Evolutionary conservation across 805 yeast genomes (phyloP).

Genomic region (Ogataea methanolica): DNA sequence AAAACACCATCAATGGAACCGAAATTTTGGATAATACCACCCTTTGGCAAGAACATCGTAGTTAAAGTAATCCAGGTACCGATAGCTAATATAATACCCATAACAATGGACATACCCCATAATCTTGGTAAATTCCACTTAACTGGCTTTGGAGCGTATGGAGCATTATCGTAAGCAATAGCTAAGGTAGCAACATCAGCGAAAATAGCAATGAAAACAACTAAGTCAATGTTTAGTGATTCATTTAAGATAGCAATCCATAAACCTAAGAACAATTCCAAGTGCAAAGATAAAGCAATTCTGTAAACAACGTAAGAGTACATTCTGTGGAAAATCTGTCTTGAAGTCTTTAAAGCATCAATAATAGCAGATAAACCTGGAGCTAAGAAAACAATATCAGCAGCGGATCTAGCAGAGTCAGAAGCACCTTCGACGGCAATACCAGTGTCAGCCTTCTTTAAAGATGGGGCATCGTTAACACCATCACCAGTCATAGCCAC

Average conservation of each 20-base stretch:
- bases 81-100: slow-evolving; percentile 75
- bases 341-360: slow-evolving; percentile 87
- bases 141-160: slow-evolving; percentile 82
- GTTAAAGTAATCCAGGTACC: slow-evolving; percentile 92
- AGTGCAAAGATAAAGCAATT: slow-evolving; percentile 88
- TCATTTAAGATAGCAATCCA: slow-evolving; percentile 91
- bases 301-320: slow-evolving; percentile 95
- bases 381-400: slow-evolving; percentile 90
- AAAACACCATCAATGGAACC: slow-evolving; percentile 86
- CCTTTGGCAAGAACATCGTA: slow-evolving; percentile 77
- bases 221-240: slow-evolving; percentile 78
- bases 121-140: slow-evolving; percentile 92
- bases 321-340: slow-evolving; percentile 98
- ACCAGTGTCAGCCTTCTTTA: slow-evolving; percentile 92
- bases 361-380: slow-evolving; percentile 92
- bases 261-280: slow-evolving; percentile 88
- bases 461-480: slow-evolving; percentile 94
- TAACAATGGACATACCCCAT: slow-evolving; percentile 87
- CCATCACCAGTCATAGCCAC: slow-evolving; percentile 99
- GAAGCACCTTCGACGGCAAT: slow-evolving; percentile 97
- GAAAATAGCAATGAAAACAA: slow-evolving; percentile 92
- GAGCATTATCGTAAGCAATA: slow-evolving; percentile 68
- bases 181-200: slow-evolving; percentile 96
- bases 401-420: slow-evolving; percentile 93
- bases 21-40: slow-evolving; percentile 90